Conservation (phyloP, 139 green algal species). For the Yamagishiella unicocca region DNA sequence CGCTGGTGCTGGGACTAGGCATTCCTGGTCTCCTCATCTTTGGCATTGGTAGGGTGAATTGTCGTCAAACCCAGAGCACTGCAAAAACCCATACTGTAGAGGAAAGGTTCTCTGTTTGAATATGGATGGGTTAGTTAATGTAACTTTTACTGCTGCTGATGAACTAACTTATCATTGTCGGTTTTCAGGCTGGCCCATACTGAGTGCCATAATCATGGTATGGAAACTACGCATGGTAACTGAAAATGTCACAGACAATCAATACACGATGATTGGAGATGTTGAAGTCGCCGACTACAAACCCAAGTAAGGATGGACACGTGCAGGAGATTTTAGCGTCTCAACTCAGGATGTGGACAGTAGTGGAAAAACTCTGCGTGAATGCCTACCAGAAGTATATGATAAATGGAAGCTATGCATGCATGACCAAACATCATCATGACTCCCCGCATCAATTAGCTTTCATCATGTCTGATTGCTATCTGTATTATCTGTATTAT, state of each 20-base stretch:
- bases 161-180: not conserved
- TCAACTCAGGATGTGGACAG: too few relatives aligned
- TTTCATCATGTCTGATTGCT: not conserved
- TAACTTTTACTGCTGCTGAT: not conserved
- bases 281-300: not conserved
- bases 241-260: not conserved
- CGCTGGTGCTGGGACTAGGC: not conserved
- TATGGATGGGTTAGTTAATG: not conserved
- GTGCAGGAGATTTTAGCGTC: not conserved
- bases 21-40: not conserved
- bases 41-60: not conserved
- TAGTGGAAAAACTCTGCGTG: not conserved
- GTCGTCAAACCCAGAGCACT: not conserved
- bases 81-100: not conserved
- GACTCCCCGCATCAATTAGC: not conserved
- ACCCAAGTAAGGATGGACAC: not conserved
- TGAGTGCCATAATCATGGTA: not conserved
- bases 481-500: not conserved
- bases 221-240: not conserved
- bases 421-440: not conserved
- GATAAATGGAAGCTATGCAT: not conserved
- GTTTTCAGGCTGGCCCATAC: not conserved
- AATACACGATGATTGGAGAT: not conserved
- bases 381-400: not conserved
- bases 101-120: not conserved